Conservation (phyloP, 176 grass and related monocot species). For the Avena insularis region DNA sequence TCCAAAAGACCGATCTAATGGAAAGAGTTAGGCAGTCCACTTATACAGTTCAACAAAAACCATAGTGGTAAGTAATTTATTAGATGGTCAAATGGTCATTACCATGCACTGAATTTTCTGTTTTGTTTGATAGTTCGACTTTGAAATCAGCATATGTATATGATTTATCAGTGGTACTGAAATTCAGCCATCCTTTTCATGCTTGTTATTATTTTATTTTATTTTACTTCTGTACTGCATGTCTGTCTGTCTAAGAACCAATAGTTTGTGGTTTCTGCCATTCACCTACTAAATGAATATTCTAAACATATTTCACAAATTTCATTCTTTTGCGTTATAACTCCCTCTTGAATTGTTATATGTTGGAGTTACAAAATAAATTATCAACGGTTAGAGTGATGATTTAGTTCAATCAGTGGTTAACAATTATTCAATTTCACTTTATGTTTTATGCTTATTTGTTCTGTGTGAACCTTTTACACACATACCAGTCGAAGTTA, state of each 20-base stretch:
- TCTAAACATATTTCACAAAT: neutral
- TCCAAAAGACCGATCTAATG: no score
- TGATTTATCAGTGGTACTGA: no score
- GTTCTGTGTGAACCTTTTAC: neutral
- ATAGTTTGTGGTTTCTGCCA: no score
- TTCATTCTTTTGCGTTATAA: neutral
- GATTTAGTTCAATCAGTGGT: neutral
- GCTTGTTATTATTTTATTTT: neutral
- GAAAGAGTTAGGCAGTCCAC: no score
- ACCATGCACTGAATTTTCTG: no score
- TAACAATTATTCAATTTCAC: neutral
- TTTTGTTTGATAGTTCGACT: no score
- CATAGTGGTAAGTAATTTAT: no score
- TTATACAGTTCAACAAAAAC: no score
- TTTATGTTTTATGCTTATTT: neutral
- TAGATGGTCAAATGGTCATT: no score
- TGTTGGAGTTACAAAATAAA: neutral
- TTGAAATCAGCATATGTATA: no score
- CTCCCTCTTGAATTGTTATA: neutral
- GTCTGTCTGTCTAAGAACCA: neutral
- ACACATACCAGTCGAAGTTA: neutral
- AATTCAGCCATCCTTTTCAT: no score
- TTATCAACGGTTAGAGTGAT: constrained; percentile 1
- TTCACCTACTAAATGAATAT: constrained; percentile 9
- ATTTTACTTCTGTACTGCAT: no score